These are phyloP conservation scores for Tilletiopsis washingtonensis DNA, from an alignment of 1,284 basidiomycete species.

Conservation along the genomic window DNA sequence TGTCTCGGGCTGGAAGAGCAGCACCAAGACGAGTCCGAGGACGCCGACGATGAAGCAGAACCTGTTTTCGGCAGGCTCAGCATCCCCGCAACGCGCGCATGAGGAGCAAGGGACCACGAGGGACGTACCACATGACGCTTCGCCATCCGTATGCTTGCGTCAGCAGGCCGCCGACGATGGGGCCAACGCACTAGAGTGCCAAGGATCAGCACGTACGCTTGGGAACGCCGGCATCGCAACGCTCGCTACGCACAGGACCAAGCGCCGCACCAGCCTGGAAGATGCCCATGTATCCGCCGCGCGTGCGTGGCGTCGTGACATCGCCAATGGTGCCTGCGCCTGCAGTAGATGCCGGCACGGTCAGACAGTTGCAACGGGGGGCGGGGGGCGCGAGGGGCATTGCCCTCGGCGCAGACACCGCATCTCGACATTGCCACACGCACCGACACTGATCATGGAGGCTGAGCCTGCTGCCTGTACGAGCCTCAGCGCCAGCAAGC, in stretches of 20 bases:
- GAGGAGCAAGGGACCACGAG: not conserved
- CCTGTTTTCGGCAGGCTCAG: too few relatives aligned
- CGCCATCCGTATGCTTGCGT: not conserved
- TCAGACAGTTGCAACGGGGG: too few relatives aligned
- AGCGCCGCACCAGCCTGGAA: constrained; percentile 1
- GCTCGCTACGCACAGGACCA: not conserved
- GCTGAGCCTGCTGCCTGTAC: not conserved
- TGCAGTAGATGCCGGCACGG: too few relatives aligned
- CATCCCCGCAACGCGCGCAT: too few relatives aligned
- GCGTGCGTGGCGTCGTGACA: not conserved
- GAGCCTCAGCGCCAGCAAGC: constrained; percentile 1
- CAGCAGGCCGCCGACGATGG: constrained; percentile 2
- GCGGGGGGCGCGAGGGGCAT: too few relatives aligned
- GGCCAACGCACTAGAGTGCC: not conserved
- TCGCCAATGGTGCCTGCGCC: constrained; percentile 2
- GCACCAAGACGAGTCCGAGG: not conserved
- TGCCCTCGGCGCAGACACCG: too few relatives aligned
- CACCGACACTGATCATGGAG: not conserved
- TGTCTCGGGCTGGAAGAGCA: constrained; percentile 4
- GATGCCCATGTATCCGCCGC: constrained; percentile 1
- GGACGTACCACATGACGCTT: not conserved
- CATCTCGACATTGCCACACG: too few relatives aligned
- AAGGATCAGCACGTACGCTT: too few relatives aligned
- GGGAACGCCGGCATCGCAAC: not conserved
- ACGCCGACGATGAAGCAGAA: too few relatives aligned